Evolutionary conservation across 129 eudicot species (phyloP), one percentile per base, ranked within the genome.

Genomic region (Lonicera japonica): DNA sequence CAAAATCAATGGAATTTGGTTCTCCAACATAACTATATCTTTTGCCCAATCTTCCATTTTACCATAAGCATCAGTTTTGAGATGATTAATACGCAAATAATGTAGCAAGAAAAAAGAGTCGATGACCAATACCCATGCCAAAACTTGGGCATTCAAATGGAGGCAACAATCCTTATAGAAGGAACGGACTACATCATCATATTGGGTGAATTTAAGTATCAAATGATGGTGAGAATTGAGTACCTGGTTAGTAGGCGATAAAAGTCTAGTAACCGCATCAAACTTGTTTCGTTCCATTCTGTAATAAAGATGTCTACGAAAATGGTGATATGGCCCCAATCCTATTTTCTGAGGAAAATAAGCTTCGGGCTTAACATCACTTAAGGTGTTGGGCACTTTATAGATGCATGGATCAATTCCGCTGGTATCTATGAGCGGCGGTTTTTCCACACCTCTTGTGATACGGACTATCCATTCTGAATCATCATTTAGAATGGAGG

Each of bases 271-370:
- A 15, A 47, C 60, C 0, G 83, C 78, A 11, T 78, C 70, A 23
- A 82, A 75, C 58, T 82, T 77, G 70, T 67, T 61, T 36, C 76
- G 68, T 47, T 82, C 76, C 81, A 77, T 77, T 16, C 67, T 73
- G 43, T 75, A 70, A 43, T 61, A 64, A 14, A 80, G 68, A 3
- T 83, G 80, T 4, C 72, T 52, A 11, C 40, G 75, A 9, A 68
- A 73, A 67, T 73, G 82, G 29, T 83, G 78, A 61, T 79, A 66
- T 0, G 90, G 90, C 2, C 90, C 90, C 15, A 83, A 58, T 55
- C 80, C 82, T 8, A 77, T 23, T 1, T 54, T 75, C 50, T 76
- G 79, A 19, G 90, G 86, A 5, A 29, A 29, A 29, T 79, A 83
- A 1, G 86, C 77, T 23, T 79, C 81, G 11, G 70, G 89, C 12